Percentiles rank a stretch among this genome's conserved stretches.
Evolutionary conservation across 2,329 filamentous ascomycete species (phyloP).

Genomic region (Pseudogymnoascus sp.): DNA sequence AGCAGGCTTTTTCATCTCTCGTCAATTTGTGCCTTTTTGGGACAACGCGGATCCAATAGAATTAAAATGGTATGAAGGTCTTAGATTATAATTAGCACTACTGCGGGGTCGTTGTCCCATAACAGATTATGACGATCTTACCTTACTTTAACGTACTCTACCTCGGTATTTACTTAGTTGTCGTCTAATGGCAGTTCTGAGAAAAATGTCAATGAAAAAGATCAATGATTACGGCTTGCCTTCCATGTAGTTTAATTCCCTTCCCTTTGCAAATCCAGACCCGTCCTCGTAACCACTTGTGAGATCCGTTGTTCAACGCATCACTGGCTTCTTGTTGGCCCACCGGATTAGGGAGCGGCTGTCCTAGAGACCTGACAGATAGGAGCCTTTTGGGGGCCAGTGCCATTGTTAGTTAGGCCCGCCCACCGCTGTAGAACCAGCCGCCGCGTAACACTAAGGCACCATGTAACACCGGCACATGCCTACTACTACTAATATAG

Average conservation of each 20-base stretch:
- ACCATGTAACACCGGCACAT: neutral
- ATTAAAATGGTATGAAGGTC: neutral
- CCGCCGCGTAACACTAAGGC: neutral
- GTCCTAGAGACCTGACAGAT: neutral
- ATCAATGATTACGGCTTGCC: neutral
- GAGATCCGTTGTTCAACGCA: neutral
- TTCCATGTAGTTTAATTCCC: neutral
- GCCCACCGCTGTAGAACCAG: neutral
- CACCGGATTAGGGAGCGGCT: neutral
- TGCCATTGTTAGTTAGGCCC: neutral
- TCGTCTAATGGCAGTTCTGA: neutral
- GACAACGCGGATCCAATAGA: neutral
- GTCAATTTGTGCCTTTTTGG: neutral
- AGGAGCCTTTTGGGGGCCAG: neutral
- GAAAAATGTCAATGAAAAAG: neutral
- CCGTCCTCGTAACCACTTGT: neutral
- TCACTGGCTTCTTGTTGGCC: neutral
- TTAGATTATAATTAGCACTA: neutral
- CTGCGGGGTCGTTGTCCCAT: neutral
- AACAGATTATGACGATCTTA: neutral
- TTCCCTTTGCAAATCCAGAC: neutral
- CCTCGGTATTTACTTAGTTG: neutral
- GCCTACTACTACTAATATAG: neutral
- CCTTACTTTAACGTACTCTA: neutral
- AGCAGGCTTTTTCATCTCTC: neutral